A percentile compares a stretch with the other conserved stretches of the same genome.
phyloP scores from a whole-genome alignment of 2,329 filamentous ascomycete species.

The Fusarium sp. region DNA sequence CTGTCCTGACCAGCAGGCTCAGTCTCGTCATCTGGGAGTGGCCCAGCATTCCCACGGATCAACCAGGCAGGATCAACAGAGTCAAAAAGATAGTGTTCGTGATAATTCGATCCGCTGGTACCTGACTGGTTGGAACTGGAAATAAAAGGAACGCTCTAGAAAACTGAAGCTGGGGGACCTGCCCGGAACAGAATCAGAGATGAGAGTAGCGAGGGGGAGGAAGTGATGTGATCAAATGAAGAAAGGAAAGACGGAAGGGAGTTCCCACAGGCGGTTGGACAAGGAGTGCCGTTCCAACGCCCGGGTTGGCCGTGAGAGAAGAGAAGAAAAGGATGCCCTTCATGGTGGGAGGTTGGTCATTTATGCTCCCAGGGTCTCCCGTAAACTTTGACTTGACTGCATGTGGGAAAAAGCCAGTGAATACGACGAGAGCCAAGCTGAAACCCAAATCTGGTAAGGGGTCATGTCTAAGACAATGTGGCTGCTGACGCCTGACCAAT shows the following conservation, averaged over 20 bases:
- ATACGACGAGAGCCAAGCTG: background rate
- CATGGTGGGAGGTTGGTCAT: background rate
- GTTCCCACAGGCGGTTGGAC: background rate
- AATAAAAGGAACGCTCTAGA: background rate
- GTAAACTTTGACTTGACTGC: background rate
- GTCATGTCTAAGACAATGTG: background rate
- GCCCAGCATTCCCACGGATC: constrained; percentile 1
- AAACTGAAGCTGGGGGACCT: background rate
- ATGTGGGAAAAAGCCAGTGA: background rate
- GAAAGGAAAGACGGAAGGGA: background rate
- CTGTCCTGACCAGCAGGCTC: background rate
- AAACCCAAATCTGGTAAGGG: background rate
- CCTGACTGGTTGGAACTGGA: background rate
- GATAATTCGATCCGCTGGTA: background rate
- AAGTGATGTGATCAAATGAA: background rate
- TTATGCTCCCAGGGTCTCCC: background rate
- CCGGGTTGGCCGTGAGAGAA: background rate
- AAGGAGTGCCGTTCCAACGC: constrained; percentile 4
- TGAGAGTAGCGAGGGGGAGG: background rate
- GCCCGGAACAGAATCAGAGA: background rate
- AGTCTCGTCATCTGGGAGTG: background rate
- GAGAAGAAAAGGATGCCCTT: background rate
- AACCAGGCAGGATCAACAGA: constrained; percentile 2
- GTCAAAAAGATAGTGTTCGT: background rate
- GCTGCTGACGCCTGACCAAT: background rate